Percentiles rank a stretch among this genome's conserved stretches.
Conservation (phyloP, 208 protist genomes). For the Naegleria lovaniensis region DNA sequence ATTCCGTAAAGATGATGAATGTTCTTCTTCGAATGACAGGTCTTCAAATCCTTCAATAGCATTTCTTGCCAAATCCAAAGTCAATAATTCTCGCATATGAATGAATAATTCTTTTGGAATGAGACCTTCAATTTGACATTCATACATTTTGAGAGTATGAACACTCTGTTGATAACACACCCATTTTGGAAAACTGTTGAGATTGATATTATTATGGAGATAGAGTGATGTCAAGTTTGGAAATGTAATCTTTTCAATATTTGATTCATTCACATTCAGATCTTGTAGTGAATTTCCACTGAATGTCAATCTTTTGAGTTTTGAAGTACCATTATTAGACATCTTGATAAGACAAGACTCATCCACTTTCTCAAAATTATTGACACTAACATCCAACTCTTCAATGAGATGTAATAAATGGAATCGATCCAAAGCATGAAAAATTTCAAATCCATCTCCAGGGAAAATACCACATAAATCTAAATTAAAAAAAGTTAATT, state of each 20-base stretch:
- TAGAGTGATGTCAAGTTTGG: neutral
- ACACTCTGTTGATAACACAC: neutral
- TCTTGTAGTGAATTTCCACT: neutral
- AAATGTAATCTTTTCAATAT: neutral
- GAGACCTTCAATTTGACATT: neutral
- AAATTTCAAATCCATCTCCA: neutral
- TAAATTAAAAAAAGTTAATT: neutral
- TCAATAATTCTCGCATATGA: neutral
- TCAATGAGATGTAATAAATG: neutral
- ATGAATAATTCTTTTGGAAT: neutral
- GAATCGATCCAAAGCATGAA: neutral
- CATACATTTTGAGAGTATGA: neutral
- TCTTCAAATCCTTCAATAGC: neutral
- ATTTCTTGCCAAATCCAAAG: neutral
- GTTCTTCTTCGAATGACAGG: neutral
- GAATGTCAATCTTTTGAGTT: neutral
- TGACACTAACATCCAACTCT: neutral
- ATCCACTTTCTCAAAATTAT: neutral
- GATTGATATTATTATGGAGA: neutral
- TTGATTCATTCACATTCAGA: neutral
- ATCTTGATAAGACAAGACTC: neutral
- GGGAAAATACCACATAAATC: neutral
- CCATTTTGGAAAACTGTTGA: neutral
- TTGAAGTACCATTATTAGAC: neutral
- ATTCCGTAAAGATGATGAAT: neutral